Evolutionary conservation across 2,329 filamentous ascomycete species (phyloP).

Genomic region (Aureobasidium zeae): DNA sequence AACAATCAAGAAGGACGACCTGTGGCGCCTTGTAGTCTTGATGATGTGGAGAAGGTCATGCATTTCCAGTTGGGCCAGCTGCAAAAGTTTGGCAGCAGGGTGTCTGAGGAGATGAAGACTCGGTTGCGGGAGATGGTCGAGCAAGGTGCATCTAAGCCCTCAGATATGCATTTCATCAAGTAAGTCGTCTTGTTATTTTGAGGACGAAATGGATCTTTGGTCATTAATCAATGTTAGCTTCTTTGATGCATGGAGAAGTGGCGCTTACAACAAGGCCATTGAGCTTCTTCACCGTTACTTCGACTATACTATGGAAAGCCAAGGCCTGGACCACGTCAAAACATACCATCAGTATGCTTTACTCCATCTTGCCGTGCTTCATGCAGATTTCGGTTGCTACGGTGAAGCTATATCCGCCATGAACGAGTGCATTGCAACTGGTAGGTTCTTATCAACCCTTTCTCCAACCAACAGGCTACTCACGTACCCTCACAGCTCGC

Average conservation of each 20-base stretch:
- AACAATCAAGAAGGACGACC: conserved; percentile 20
- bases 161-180: conserved; percentile 66
- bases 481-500: conserved; percentile 46
- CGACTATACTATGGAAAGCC: conserved; percentile 60
- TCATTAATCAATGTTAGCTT: conserved; percentile 50
- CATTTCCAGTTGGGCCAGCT: conserved; percentile 84
- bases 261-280: conserved; percentile 82
- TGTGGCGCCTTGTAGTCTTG: conserved; percentile 51
- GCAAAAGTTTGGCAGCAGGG: conserved; percentile 70
- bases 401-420: conserved; percentile 86
- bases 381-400: conserved; percentile 90
- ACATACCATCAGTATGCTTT: conserved; percentile 91
- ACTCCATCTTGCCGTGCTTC: conserved; percentile 84
- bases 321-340: conserved; percentile 66
- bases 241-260: conserved; percentile 83
- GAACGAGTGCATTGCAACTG: conserved; percentile 86
- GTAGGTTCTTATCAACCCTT: conserved; percentile 20
- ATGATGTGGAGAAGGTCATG: conserved; percentile 71
- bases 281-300: conserved; percentile 92
- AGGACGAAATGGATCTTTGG: neutral
- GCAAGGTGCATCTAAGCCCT: conserved; percentile 59
- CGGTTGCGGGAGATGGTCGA: conserved; percentile 57
- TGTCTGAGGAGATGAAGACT: conserved; percentile 64
- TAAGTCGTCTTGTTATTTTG: conserved; percentile 30
- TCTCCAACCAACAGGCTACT: neutral